Conservation (phyloP, 352 stramenopile genomes). For the Peronospora belbahrii region DNA sequence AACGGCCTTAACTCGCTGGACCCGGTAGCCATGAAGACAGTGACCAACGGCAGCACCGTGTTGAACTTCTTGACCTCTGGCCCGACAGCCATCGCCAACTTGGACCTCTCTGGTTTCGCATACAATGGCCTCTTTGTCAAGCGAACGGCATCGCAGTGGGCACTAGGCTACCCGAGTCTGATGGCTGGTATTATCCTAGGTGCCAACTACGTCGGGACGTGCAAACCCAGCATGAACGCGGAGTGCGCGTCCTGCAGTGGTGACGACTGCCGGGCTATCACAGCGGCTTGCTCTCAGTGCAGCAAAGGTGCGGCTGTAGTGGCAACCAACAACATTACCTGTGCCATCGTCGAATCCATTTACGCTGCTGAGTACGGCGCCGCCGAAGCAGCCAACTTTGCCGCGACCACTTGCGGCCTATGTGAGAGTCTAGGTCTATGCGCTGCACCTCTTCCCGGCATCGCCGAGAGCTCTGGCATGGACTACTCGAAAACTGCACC, state of each 20-base stretch:
- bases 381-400: constrained; percentile 32
- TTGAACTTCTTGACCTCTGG: constrained; percentile 31
- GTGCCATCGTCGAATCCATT: constrained; percentile 31
- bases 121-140: constrained; percentile 70
- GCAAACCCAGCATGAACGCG: constrained; percentile 31
- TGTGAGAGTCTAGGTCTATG: constrained; percentile 47
- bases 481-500: constrained; percentile 43
- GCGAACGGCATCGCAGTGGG: constrained; percentile 53
- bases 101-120: constrained; percentile 53
- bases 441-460: constrained; percentile 48
- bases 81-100: constrained; percentile 23
- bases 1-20: constrained; percentile 77
- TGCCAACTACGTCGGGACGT: constrained; percentile 44
- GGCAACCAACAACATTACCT: constrained; percentile 37
- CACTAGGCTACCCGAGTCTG: constrained; percentile 64
- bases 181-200: constrained; percentile 50
- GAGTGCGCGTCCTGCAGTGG: constrained; percentile 38
- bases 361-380: constrained; percentile 35
- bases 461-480: constrained; percentile 45
- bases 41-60: constrained; percentile 34
- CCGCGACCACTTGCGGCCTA: constrained; percentile 30
- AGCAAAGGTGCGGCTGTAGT: constrained; percentile 30
- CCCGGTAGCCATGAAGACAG: constrained; percentile 50
- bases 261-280: constrained; percentile 30
- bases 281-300: constrained; percentile 32